These are phyloP conservation scores for Pichia sporocuriosa DNA, from an alignment of 805 yeast species.

Conservation along the genomic window DNA sequence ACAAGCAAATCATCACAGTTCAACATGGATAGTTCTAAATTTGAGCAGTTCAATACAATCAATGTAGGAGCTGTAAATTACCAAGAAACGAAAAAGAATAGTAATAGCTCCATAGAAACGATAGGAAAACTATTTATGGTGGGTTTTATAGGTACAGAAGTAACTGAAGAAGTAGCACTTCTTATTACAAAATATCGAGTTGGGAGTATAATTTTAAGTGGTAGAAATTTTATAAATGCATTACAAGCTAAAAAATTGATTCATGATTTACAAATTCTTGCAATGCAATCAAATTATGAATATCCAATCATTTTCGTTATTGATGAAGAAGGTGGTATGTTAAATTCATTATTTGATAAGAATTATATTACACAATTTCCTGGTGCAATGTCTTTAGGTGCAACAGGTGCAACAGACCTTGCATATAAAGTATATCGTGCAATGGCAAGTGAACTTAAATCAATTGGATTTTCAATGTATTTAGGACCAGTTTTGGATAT, in stretches of 20 bases:
- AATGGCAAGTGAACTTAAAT: slow-evolving; percentile 43
- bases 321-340: slow-evolving; percentile 61
- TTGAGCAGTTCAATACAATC: no score
- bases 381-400: slow-evolving; percentile 59
- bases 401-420: slow-evolving; percentile 42
- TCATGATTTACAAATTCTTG: slow-evolving; percentile 45
- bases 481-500: slow-evolving; percentile 62
- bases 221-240: slow-evolving; percentile 45
- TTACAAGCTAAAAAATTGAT: slow-evolving; percentile 43
- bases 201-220: slow-evolving; percentile 45
- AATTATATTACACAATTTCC: slow-evolving; percentile 50
- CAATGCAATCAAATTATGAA: slow-evolving; percentile 43
- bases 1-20: no score
- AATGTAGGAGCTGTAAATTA: not conserved
- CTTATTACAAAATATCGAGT: slow-evolving; percentile 45
- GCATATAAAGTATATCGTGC: slow-evolving; percentile 49
- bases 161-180: slow-evolving; percentile 45
- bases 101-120: slow-evolving; percentile 1
- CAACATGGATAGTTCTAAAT: no score
- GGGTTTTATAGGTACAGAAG: slow-evolving; percentile 53
- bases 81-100: not conserved
- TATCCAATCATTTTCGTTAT: slow-evolving; percentile 51
- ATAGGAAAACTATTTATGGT: slow-evolving; percentile 50
- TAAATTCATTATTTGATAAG: slow-evolving; percentile 50
- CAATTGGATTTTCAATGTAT: slow-evolving; percentile 49